Evolutionary conservation across 441 rosid genomes (phyloP), one percentile per base, ranked within the genome.

Genomic region (Gossypium gossypioides): DNA sequence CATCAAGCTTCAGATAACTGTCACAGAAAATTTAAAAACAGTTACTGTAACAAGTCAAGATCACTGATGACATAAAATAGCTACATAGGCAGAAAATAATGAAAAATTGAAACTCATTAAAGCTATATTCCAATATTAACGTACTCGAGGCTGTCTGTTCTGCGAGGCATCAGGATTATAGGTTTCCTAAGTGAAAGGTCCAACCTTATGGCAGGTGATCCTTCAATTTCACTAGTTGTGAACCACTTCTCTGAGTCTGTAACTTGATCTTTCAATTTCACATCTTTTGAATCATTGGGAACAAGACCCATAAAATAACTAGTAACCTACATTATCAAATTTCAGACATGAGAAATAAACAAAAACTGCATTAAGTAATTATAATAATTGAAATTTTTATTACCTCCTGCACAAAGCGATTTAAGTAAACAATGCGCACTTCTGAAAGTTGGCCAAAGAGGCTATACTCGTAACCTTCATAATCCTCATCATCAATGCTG

Each of bases 351-450:
- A 78, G 83, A 83, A 83, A 46, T 16, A 16, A 51, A 79, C 48
- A 44, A 71, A 76, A 76, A 74, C 1, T 16, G 34, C 44, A 37
- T 37, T 18, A 59, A 61, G 65, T 62, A 74, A 69, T 51, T 63
- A 66, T 60, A 44, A 68, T 69, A 19, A 77, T 15, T 55, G 58
- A 66, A 82, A 55, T 46, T 67, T 63, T 6, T 54, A 55, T 73
- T 86, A 95, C 99, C 99, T 95, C 99, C 87, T 89, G 97, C 72
- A 95, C 84, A 81, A 95, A 95, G 70, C 99, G 97, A 83, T 92
- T 91, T 79, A 95, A 81, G 85, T 89, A 95, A 76, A 95, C 93
- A 81, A 95, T 34, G 52, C 96, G 96, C 72, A 95, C 98, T 95
- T 95, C 99, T 71, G 99, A 95, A 77, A 95, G 88, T 86, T 95